A percentile compares a stretch with the other conserved stretches of the same genome.
phyloP scores from a whole-genome alignment of 352 stramenopile species.

The Globisporangium takayamanum region DNA sequence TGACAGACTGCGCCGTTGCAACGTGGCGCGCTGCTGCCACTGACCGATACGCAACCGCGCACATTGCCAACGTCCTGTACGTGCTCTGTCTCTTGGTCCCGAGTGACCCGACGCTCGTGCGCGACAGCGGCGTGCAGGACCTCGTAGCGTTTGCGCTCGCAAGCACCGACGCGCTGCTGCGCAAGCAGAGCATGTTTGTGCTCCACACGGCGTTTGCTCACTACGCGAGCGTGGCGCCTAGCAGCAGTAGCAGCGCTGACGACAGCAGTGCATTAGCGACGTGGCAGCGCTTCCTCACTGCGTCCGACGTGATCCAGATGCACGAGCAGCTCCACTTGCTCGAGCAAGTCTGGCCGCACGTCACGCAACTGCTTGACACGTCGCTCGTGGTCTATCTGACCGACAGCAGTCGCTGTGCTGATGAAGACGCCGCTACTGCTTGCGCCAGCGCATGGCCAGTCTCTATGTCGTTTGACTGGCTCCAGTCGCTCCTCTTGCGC shows the following conservation, averaged over 20 bases:
- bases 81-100: constrained; percentile 55
- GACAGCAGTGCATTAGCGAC: constrained; percentile 8
- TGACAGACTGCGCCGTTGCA: constrained; percentile 19
- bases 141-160: constrained; percentile 49
- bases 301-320: constrained; percentile 78
- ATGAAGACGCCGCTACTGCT: not conserved
- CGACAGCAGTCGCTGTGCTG: not conserved
- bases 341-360: constrained; percentile 79
- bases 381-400: constrained; percentile 18
- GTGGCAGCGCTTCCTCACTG: constrained; percentile 70
- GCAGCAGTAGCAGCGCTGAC: constrained; percentile 1
- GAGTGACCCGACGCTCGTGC: constrained; percentile 34
- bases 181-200: constrained; percentile 66
- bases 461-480: constrained; percentile 68
- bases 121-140: constrained; percentile 27
- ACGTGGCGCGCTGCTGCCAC: constrained; percentile 12
- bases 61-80: constrained; percentile 51
- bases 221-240: constrained; percentile 19
- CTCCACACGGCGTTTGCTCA: constrained; percentile 60
- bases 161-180: constrained; percentile 43
- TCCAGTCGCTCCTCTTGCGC: constrained; percentile 60
- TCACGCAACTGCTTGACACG: constrained; percentile 39
- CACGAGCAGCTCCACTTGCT: constrained; percentile 79
- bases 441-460: constrained; percentile 32
- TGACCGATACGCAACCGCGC: constrained; percentile 7